Conservation (phyloP, 495 filamentous ascomycete species). For the Endocarpon pusillum region DNA sequence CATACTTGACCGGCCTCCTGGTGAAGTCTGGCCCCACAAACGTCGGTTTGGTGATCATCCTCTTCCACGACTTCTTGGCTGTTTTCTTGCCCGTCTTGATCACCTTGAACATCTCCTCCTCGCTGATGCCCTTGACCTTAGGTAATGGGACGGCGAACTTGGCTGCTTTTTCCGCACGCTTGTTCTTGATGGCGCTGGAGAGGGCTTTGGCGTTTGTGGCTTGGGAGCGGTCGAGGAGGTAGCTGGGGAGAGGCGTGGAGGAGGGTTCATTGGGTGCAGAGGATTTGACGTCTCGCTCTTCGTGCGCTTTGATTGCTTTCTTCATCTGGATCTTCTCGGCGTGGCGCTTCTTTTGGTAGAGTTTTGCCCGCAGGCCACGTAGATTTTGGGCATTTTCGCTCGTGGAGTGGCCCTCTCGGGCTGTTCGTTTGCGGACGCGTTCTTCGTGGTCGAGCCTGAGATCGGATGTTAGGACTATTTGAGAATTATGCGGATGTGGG, state of each 20-base stretch:
- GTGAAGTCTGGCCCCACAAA: conserved; percentile 89
- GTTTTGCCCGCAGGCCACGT: conserved; percentile 78
- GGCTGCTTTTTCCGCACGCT: conserved; percentile 81
- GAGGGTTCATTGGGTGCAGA: conserved; percentile 56
- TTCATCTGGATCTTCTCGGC: conserved; percentile 99
- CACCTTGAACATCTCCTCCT: conserved; percentile 98
- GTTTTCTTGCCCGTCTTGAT: conserved; percentile 87
- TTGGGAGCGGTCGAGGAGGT: conserved; percentile 78
- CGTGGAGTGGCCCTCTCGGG: conserved; percentile 71
- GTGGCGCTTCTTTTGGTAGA: conserved; percentile 85
- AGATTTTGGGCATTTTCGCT: conserved; percentile 84
- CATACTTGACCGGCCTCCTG: conserved; percentile 46
- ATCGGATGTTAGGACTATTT: conserved; percentile 5
- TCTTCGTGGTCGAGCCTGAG: conserved; percentile 72
- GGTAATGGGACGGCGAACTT: conserved; percentile 88
- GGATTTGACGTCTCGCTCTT: conserved; percentile 92
- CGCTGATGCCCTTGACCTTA: conserved; percentile 81
- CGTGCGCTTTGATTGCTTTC: conserved; percentile 84
- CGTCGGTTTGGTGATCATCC: conserved; percentile 86
- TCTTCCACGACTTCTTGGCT: conserved; percentile 72
- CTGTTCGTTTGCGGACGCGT: conserved; percentile 68
- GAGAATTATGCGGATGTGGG: not conserved
- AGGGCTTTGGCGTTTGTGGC: conserved; percentile 81
- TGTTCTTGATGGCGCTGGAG: conserved; percentile 71
- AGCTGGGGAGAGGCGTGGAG: conserved; percentile 59